Evolutionary conservation across 257 asterid genomes (phyloP).

Genomic region (Henckelia pumila): DNA sequence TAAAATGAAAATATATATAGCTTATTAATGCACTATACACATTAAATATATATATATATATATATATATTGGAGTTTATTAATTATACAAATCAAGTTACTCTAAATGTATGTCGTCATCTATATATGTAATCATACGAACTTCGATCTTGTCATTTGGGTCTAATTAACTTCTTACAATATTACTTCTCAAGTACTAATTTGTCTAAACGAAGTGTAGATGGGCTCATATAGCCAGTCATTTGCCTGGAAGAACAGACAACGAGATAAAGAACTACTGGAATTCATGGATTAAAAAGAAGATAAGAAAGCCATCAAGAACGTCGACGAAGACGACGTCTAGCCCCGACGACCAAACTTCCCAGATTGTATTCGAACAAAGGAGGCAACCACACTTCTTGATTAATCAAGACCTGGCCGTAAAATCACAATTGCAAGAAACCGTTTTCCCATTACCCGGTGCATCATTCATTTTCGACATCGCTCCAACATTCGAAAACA

Average conservation of each 20-base stretch:
- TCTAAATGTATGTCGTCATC: no score
- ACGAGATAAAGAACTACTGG: constrained; percentile 92
- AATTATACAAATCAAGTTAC: no score
- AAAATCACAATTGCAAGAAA: constrained; percentile 36
- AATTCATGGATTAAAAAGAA: constrained; percentile 95
- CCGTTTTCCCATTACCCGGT: constrained; percentile 41
- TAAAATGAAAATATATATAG: background rate
- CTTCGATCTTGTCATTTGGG: background rate
- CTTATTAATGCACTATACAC: background rate
- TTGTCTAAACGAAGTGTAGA: constrained; percentile 33
- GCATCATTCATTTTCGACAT: constrained; percentile 63
- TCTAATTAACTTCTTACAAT: background rate
- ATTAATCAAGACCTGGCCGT: constrained; percentile 44
- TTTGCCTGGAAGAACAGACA: constrained; percentile 91
- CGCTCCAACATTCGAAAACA: constrained; percentile 28
- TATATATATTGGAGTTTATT: background rate
- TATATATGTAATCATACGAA: background rate
- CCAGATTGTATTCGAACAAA: constrained; percentile 37
- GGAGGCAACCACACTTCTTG: constrained; percentile 35
- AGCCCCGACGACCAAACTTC: constrained; percentile 27
- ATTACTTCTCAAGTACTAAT: constrained; percentile 6
- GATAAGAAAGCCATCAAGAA: constrained; percentile 47
- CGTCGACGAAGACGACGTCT: constrained; percentile 27
- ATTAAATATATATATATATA: no score
- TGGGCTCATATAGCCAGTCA: constrained; percentile 98